phyloP scores from a whole-genome alignment of 768 basidiomycete species.

The Psilocybe tampanensis region DNA sequence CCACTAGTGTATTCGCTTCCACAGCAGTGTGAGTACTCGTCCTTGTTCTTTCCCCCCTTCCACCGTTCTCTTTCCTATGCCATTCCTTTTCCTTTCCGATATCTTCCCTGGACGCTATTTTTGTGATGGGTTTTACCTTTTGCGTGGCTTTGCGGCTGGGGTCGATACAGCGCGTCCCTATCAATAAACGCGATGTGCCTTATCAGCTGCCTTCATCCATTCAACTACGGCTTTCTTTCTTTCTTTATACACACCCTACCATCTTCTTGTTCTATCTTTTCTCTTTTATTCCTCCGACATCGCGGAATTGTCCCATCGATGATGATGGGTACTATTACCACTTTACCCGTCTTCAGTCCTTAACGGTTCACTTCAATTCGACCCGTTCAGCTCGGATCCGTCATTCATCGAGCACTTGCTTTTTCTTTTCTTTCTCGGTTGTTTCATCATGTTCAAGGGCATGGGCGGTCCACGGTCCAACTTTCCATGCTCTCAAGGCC shows the following conservation, averaged over 20 bases:
- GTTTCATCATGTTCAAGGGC: too few species aligned
- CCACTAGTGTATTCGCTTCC: conserved; percentile 15
- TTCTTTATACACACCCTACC: too few species aligned
- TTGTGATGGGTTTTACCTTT: neutral
- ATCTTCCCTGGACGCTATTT: neutral
- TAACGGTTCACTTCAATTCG: neutral
- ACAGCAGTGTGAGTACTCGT: conserved; percentile 13
- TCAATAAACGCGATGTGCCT: neutral
- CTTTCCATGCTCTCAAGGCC: too few species aligned
- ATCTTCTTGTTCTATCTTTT: too few species aligned
- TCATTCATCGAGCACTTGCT: neutral
- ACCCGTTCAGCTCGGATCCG: neutral
- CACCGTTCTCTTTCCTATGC: neutral
- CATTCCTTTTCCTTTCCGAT: neutral
- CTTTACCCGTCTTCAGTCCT: neutral
- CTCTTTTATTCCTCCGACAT: too few species aligned
- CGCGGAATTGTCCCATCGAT: too few species aligned
- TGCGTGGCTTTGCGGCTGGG: neutral
- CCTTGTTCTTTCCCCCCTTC: neutral
- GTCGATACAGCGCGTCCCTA: neutral
- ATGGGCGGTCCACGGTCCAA: too few species aligned
- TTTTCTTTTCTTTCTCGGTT: neutral
- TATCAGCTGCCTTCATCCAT: neutral
- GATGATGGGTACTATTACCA: too few species aligned
- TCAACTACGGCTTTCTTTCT: neutral